Evolutionary conservation across 192 early-diverging fungal genomes (phyloP).

Genomic region (Oehlia diaphana): DNA sequence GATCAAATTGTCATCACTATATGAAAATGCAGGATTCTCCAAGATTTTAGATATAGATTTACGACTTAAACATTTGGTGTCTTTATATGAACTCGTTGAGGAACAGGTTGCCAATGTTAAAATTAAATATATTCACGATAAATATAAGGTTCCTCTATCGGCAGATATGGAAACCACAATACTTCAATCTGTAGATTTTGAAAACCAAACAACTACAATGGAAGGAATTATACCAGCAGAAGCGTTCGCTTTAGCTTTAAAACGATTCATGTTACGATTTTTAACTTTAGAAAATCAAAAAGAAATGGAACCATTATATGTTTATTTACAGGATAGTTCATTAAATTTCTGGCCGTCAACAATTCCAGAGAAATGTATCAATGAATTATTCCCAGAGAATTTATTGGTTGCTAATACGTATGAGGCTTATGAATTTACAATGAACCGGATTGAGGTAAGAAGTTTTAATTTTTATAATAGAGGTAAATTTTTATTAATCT

Average conservation of each 20-base stretch:
- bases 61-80: slow-evolving; percentile 20
- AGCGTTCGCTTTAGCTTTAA: slow-evolving; percentile 20
- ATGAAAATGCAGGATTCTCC: not conserved
- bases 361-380: not conserved
- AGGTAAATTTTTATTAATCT: no score
- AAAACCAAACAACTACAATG: no score
- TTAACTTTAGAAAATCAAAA: slow-evolving; percentile 6
- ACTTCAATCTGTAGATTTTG: no score
- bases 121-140: not conserved
- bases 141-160: not conserved
- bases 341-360: slow-evolving; percentile 11
- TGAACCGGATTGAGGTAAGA: slow-evolving; percentile 2
- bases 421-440: slow-evolving; percentile 3
- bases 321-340: slow-evolving; percentile 2
- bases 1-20: slow-evolving; percentile 13
- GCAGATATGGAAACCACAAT: no score
- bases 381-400: not conserved
- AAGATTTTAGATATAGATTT: slow-evolving; percentile 6
- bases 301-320: not conserved
- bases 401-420: slow-evolving; percentile 12
- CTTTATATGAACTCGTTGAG: slow-evolving; percentile 2
- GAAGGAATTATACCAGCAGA: slow-evolving; percentile 14
- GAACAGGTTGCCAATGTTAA: not conserved
- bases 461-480: no score
- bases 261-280: slow-evolving; percentile 28